phyloP scores from a whole-genome alignment of 163 green algal genomes.

The Scenedesmus sp. region DNA sequence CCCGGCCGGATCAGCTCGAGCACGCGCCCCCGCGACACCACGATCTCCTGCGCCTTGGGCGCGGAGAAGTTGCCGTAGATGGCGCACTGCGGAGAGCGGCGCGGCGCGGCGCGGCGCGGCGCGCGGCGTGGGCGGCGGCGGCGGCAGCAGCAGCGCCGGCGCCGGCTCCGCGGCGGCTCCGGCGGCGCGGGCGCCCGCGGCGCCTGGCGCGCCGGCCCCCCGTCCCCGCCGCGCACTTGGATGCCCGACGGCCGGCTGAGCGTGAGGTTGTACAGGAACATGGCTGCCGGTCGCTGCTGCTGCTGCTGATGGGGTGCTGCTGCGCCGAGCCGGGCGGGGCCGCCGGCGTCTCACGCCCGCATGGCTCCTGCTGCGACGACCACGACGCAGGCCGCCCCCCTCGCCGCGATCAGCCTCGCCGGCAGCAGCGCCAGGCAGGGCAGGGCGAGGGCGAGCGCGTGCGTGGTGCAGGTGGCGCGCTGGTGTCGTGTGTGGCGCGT shows the following conservation, averaged over 20 bases:
- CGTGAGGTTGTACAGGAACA: constrained; percentile 96
- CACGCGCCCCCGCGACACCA: constrained; percentile 87
- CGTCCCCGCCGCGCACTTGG: too few relatives aligned
- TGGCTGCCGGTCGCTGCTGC: constrained; percentile 47
- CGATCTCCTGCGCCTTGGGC: constrained; percentile 96
- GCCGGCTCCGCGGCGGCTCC: not conserved
- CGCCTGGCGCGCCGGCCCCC: not conserved
- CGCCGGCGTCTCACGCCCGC: too few relatives aligned
- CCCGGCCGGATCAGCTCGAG: constrained; percentile 97
- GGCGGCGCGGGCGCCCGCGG: not conserved
- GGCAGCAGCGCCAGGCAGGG: too few relatives aligned
- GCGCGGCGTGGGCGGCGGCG: not conserved
- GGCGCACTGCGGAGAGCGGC: constrained; percentile 76
- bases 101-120: not conserved
- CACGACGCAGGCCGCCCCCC: too few relatives aligned
- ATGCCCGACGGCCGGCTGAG: constrained; percentile 87
- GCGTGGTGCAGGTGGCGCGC: too few relatives aligned
- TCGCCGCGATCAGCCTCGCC: too few relatives aligned
- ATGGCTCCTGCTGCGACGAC: too few relatives aligned
- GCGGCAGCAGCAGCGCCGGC: not conserved
- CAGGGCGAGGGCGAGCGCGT: too few relatives aligned
- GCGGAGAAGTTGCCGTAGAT: constrained; percentile 97
- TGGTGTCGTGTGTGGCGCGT: too few relatives aligned
- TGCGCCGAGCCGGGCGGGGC: too few relatives aligned
- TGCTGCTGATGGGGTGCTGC: not conserved